Evolutionary conservation across 2,329 filamentous ascomycete genomes (phyloP).

Genomic region (Lachnellula suecica): DNA sequence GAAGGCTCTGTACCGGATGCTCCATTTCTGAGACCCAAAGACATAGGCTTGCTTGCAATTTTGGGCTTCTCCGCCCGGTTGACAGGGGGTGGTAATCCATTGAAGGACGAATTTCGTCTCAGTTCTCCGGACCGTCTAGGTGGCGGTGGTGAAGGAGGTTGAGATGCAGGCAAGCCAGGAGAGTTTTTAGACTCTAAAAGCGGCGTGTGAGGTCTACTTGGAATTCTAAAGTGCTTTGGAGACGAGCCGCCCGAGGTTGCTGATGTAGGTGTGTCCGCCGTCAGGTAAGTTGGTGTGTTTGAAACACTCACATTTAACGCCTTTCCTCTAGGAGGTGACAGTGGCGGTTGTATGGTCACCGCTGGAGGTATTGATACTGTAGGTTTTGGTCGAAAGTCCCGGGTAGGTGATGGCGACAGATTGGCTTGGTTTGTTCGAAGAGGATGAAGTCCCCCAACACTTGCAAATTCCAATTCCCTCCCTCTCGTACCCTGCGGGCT

Average conservation of each 20-base stretch:
- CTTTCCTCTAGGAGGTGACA: conserved; percentile 59
- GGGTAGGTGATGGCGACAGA: conserved; percentile 29
- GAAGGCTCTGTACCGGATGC: conserved; percentile 22
- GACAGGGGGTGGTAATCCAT: conserved; percentile 65
- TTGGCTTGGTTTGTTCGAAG: conserved; percentile 22
- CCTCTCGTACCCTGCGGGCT: conserved; percentile 20
- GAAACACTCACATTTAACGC: conserved; percentile 23
- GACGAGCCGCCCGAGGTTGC: conserved; percentile 38
- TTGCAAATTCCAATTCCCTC: conserved; percentile 22
- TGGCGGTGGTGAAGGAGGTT: conserved; percentile 62
- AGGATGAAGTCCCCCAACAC: conserved; percentile 23
- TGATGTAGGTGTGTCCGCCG: conserved; percentile 29
- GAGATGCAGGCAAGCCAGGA: conserved; percentile 46
- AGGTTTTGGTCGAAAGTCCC: conserved; percentile 18
- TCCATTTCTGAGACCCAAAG: conserved; percentile 34
- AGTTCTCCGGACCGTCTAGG: conserved; percentile 62
- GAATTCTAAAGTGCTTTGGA: conserved; percentile 49
- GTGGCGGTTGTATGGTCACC: conserved; percentile 68
- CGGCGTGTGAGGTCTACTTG: conserved; percentile 56
- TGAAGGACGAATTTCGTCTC: conserved; percentile 41
- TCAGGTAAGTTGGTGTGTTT: conserved; percentile 24
- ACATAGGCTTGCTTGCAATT: conserved; percentile 41
- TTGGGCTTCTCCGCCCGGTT: conserved; percentile 81
- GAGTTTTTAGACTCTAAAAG: conserved; percentile 47
- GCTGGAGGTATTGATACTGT: conserved; percentile 45